A percentile compares a stretch with the other conserved stretches of the same genome.
These are phyloP conservation scores for Desmodesmus armatus DNA, from an alignment of 139 green algal species.

Conservation along the genomic window DNA sequence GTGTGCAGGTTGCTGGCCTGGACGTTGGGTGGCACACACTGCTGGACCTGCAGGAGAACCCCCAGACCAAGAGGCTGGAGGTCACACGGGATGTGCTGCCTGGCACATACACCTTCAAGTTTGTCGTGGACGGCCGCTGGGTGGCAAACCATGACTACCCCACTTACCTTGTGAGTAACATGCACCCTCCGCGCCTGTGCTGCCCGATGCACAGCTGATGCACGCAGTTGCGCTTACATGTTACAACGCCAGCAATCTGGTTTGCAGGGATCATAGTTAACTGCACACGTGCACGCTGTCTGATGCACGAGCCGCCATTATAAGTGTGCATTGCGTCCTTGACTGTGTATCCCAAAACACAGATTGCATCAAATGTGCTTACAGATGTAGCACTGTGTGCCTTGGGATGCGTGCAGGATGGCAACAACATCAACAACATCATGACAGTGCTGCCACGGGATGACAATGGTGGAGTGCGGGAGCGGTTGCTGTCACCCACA, in stretches of 20 bases:
- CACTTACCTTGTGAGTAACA: constrained; percentile 49
- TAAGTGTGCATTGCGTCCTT: no score
- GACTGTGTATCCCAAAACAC: no score
- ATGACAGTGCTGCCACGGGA: constrained; percentile 49
- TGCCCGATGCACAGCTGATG: no score
- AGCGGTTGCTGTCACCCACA: constrained; percentile 57
- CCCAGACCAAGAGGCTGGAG: constrained; percentile 58
- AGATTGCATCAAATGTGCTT: neutral
- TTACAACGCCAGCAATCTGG: no score
- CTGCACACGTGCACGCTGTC: no score
- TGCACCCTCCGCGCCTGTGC: neutral
- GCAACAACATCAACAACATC: constrained; percentile 85
- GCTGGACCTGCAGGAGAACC: constrained; percentile 67
- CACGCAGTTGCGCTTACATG: no score
- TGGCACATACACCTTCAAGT: constrained; percentile 90
- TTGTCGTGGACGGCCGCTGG: constrained; percentile 93
- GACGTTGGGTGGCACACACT: constrained; percentile 93
- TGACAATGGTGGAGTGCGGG: constrained; percentile 21
- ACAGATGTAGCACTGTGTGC: neutral
- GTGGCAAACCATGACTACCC: constrained; percentile 80
- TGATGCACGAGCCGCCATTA: no score
- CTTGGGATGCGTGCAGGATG: constrained; percentile 68
- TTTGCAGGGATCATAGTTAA: no score
- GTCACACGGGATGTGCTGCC: constrained; percentile 34
- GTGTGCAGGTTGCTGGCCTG: constrained; percentile 82